phyloP scores from a whole-genome alignment of 2,329 filamentous ascomycete species.

The Diplodia scrobiculata region DNA sequence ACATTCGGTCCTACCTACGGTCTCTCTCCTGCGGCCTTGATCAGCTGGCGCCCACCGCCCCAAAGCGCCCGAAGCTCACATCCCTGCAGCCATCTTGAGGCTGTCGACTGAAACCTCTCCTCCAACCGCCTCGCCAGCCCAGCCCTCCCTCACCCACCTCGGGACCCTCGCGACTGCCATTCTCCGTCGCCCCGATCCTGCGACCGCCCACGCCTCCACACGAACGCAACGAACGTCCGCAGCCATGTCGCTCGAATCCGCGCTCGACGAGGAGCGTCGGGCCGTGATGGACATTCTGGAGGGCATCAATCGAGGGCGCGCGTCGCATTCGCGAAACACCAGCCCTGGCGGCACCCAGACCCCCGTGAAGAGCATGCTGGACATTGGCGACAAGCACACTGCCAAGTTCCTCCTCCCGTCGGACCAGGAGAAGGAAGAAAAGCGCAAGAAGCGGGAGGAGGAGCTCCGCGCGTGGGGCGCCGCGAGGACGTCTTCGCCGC shows the following conservation, averaged over 20 bases:
- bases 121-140: conserved; percentile 23
- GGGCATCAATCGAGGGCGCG: conserved; percentile 39
- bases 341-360: conserved; percentile 57
- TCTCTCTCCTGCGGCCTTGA: conserved; percentile 15
- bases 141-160: neutral
- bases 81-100: conserved; percentile 27
- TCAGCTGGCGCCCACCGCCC: conserved; percentile 10
- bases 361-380: conserved; percentile 66
- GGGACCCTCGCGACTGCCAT: neutral
- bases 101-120: conserved; percentile 20
- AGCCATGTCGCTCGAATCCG: conserved; percentile 75
- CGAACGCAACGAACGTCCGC: neutral
- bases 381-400: conserved; percentile 35
- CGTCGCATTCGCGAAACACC: conserved; percentile 52
- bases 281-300: conserved; percentile 72
- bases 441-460: conserved; percentile 17
- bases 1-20: conserved; percentile 28
- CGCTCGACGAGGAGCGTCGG: conserved; percentile 73
- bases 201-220: neutral
- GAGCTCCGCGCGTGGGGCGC: conserved; percentile 45
- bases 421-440: conserved; percentile 28
- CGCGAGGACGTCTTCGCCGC: conserved; percentile 34
- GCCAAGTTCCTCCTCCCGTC: conserved; percentile 29
- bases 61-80: conserved; percentile 20
- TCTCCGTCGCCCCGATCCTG: neutral